A percentile compares a stretch with the other conserved stretches of the same genome.
These are phyloP conservation scores for Micractinium conductrix DNA, from an alignment of 139 green algal species.

Conservation along the genomic window DNA sequence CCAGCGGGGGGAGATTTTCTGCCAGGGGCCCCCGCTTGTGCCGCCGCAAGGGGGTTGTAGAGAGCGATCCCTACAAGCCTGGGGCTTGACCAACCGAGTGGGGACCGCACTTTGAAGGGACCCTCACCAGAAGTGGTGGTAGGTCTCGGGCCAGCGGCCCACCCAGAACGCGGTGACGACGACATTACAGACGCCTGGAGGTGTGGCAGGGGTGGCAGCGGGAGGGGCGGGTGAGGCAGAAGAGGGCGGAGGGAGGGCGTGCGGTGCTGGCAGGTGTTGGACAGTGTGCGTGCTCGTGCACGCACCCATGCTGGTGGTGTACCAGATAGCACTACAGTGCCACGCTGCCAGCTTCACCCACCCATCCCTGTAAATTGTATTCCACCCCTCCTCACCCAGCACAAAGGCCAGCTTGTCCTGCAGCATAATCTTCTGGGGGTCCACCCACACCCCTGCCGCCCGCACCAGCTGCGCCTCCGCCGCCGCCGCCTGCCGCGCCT, in stretches of 20 bases:
- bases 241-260: too few species aligned
- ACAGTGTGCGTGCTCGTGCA: too few species aligned
- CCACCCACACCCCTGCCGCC: background rate
- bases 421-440: conserved; percentile 41
- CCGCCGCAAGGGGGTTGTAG: too few species aligned
- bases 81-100: conserved; percentile 61
- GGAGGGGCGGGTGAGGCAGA: background rate
- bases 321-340: too few species aligned
- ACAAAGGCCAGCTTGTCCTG: conserved; percentile 61
- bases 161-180: conserved; percentile 62
- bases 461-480: background rate
- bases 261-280: too few species aligned
- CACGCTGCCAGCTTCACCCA: too few species aligned
- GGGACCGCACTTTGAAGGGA: too few species aligned
- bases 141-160: conserved; percentile 65
- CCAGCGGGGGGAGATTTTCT: too few species aligned
- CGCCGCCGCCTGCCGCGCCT: background rate
- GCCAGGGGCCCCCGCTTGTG: too few species aligned
- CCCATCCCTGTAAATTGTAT: too few species aligned
- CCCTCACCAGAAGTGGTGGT: conserved; percentile 71
- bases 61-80: too few species aligned
- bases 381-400: conserved; percentile 24
- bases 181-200: conserved; percentile 47
- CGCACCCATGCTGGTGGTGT: too few species aligned
- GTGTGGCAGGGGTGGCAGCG: background rate